phyloP scores from a whole-genome alignment of 129 eudicot genomes.

The Helichrysum umbraculigerum region DNA sequence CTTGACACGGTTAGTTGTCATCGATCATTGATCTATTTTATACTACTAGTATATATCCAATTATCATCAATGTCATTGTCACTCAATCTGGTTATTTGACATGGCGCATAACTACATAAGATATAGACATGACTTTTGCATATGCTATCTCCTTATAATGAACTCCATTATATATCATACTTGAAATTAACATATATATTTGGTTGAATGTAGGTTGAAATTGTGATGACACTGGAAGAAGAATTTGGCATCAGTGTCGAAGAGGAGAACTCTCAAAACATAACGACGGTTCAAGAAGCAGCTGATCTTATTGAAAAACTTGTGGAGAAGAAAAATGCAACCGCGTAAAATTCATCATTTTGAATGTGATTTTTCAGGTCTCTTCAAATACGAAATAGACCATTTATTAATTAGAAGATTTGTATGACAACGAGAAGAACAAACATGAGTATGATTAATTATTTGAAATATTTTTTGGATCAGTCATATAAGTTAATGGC shows the following conservation, averaged over 20 bases:
- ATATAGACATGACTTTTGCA: too few species aligned
- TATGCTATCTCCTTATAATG: too few species aligned
- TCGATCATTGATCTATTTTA: not conserved
- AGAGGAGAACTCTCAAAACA: constrained; percentile 74
- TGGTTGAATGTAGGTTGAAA: constrained; percentile 56
- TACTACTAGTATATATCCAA: not conserved
- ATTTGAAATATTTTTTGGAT: constrained; percentile 29
- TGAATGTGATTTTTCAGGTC: not conserved
- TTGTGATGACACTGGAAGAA: constrained; percentile 76
- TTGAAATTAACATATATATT: not conserved
- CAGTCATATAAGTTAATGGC: not conserved
- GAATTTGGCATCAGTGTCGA: constrained; percentile 62
- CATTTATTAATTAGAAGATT: constrained; percentile 22
- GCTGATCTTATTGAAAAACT: constrained; percentile 70
- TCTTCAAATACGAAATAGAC: not conserved
- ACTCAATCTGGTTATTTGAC: too few species aligned
- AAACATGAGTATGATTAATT: constrained; percentile 2
- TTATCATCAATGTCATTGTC: too few species aligned
- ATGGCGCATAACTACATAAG: too few species aligned
- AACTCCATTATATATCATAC: too few species aligned
- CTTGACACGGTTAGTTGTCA: constrained; percentile 67
- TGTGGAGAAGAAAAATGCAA: constrained; percentile 49
- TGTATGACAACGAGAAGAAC: constrained; percentile 10
- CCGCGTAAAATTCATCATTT: constrained; percentile 15
- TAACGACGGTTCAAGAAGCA: constrained; percentile 69